Percentiles rank a stretch among this genome's conserved stretches.
These are phyloP conservation scores for Nakazawaea anatomiae DNA, from an alignment of 805 yeast genomes.

Conservation along the genomic window DNA sequence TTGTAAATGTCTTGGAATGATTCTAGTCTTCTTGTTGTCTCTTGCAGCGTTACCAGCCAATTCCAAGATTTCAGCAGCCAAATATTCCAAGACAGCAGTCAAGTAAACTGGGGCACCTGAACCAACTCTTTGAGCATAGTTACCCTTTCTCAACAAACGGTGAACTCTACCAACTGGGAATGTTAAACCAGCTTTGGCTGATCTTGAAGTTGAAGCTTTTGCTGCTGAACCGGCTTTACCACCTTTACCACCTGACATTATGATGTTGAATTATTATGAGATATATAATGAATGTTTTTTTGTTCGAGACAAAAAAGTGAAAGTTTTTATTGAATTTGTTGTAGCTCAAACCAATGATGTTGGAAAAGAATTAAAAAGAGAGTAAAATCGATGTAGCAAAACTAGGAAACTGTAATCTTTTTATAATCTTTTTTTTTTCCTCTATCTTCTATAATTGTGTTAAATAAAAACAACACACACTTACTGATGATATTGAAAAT, in stretches of 20 bases:
- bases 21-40: slow-evolving; percentile 98
- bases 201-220: slow-evolving; percentile 96
- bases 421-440: not conserved
- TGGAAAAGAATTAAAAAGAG: slow-evolving; percentile 8
- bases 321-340: slow-evolving; percentile 11
- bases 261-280: slow-evolving; percentile 9
- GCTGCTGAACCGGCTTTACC: slow-evolving; percentile 94
- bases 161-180: slow-evolving; percentile 99
- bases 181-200: slow-evolving; percentile 96
- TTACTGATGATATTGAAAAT: too few species aligned
- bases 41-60: slow-evolving; percentile 99
- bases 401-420: not conserved
- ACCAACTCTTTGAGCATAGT: slow-evolving; percentile 98
- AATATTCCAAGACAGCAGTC: slow-evolving; percentile 94
- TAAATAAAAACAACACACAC: too few species aligned
- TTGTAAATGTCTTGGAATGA: slow-evolving; percentile 97
- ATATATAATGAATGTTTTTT: not conserved
- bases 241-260: slow-evolving; percentile 70
- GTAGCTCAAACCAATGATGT: slow-evolving; percentile 10
- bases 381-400: not conserved
- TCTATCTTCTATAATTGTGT: too few species aligned
- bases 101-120: slow-evolving; percentile 98
- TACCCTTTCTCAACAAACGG: slow-evolving; percentile 93
- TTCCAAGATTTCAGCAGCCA: slow-evolving; percentile 97
- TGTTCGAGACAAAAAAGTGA: slow-evolving; percentile 8